Evolutionary conservation across 1,284 basidiomycete species (phyloP).

Genomic region (Macrocybe sp.): DNA sequence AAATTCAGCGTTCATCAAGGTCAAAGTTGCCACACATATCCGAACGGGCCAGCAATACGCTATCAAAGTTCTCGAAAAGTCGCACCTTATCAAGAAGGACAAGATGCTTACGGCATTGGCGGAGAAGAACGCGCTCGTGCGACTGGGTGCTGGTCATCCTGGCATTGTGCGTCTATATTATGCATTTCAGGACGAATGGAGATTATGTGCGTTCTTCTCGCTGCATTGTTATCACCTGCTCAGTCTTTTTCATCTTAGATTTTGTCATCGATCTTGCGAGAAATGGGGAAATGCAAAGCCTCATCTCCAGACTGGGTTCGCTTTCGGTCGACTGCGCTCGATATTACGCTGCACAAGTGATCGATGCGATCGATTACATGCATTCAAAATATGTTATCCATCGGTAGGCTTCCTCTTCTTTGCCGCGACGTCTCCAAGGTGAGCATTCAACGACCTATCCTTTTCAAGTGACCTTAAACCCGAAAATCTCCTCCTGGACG

Average conservation of each 20-base stretch:
- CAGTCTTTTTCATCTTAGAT: constrained; percentile 41
- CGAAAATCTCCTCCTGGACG: constrained; percentile 88
- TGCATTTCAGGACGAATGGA: constrained; percentile 82
- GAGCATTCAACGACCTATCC: background rate
- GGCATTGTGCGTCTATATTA: constrained; percentile 79
- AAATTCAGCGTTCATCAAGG: constrained; percentile 33
- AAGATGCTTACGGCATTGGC: constrained; percentile 30
- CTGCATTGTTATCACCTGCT: constrained; percentile 7
- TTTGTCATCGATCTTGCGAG: constrained; percentile 87
- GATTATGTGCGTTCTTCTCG: constrained; percentile 55
- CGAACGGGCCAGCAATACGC: constrained; percentile 64
- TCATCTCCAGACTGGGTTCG: constrained; percentile 79
- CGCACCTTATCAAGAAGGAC: constrained; percentile 61
- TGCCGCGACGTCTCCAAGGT: constrained; percentile 1
- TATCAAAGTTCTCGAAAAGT: constrained; percentile 76
- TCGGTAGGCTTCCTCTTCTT: constrained; percentile 40
- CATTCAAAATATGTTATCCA: constrained; percentile 87
- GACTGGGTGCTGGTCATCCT: constrained; percentile 67
- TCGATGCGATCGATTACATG: constrained; percentile 87
- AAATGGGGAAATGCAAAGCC: constrained; percentile 87
- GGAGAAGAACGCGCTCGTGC: constrained; percentile 38
- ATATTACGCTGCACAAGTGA: constrained; percentile 85
- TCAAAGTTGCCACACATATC: constrained; percentile 52
- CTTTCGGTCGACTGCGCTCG: constrained; percentile 70
- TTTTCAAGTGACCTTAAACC: constrained; percentile 70